These are phyloP conservation scores for Solanum virginianum DNA, from an alignment of 257 asterid genomes.

Conservation along the genomic window DNA sequence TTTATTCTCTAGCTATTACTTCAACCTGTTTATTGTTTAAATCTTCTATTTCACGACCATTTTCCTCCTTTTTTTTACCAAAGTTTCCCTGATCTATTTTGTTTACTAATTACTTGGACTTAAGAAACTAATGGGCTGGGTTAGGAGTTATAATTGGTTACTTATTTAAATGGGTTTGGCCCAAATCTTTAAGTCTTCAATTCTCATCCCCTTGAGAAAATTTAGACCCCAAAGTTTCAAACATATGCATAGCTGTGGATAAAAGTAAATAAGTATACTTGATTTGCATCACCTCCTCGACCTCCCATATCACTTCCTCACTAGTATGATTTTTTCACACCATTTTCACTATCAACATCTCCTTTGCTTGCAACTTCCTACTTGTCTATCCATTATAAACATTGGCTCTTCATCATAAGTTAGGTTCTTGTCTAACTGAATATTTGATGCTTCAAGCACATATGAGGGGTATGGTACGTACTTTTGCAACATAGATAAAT, in stretches of 20 bases:
- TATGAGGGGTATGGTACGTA: neutral
- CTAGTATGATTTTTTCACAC: neutral
- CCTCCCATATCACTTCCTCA: neutral
- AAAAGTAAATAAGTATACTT: neutral
- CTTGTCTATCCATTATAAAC: neutral
- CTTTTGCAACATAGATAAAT: too few species aligned
- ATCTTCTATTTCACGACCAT: neutral
- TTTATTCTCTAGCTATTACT: too few species aligned
- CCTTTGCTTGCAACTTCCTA: neutral
- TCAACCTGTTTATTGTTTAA: too few species aligned
- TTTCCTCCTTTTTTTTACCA: too few species aligned
- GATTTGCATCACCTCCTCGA: neutral
- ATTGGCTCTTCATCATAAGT: neutral
- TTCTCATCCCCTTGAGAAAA: neutral
- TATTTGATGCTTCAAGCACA: neutral
- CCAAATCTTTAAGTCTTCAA: neutral
- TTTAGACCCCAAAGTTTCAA: too few species aligned
- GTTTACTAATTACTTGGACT: neutral
- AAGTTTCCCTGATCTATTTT: too few species aligned
- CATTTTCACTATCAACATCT: neutral
- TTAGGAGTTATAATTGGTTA: neutral
- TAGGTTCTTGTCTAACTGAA: neutral
- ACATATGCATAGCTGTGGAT: neutral
- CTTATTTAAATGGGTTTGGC: neutral
- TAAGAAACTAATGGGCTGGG: neutral